Conservation (phyloP, 257 asterid genomes). For the Primulina eburnea region DNA sequence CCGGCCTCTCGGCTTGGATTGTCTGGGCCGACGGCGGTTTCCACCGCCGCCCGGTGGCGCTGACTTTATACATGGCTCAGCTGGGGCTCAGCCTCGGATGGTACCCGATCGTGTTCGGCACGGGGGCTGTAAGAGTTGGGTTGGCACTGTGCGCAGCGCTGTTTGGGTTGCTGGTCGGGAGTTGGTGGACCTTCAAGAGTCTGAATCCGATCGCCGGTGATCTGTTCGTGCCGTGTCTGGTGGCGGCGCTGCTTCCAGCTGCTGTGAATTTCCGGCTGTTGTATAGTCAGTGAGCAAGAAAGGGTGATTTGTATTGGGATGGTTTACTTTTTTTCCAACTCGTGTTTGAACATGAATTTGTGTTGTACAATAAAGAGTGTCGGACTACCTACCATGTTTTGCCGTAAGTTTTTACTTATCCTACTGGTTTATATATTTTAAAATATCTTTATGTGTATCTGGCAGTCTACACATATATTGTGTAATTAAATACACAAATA, state of each 20-base stretch:
- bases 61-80: slow-evolving; percentile 56
- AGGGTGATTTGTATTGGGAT: neutral
- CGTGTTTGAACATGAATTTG: neutral
- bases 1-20: slow-evolving; percentile 87
- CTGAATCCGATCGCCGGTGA: slow-evolving; percentile 80
- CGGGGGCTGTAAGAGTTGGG: slow-evolving; percentile 56
- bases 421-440: too few relatives aligned
- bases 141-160: slow-evolving; percentile 53
- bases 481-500: too few relatives aligned
- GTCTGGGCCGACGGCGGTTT: slow-evolving; percentile 97
- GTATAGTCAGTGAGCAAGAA: slow-evolving; percentile 17
- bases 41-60: slow-evolving; percentile 58
- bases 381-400: too few relatives aligned
- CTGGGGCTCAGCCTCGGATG: slow-evolving; percentile 54
- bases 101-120: slow-evolving; percentile 79
- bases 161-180: slow-evolving; percentile 58
- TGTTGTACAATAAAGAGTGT: neutral
- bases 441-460: too few relatives aligned
- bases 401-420: too few relatives aligned
- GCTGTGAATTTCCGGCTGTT: slow-evolving; percentile 56
- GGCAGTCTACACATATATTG: too few relatives aligned
- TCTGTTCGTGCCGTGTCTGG: slow-evolving; percentile 63
- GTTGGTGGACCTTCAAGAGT: slow-evolving; percentile 43
- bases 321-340: neutral
- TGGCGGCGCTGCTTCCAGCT: slow-evolving; percentile 58